These are phyloP conservation scores for Moricandia moricandioides DNA, from an alignment of 345 rosid species.

Conservation along the genomic window DNA sequence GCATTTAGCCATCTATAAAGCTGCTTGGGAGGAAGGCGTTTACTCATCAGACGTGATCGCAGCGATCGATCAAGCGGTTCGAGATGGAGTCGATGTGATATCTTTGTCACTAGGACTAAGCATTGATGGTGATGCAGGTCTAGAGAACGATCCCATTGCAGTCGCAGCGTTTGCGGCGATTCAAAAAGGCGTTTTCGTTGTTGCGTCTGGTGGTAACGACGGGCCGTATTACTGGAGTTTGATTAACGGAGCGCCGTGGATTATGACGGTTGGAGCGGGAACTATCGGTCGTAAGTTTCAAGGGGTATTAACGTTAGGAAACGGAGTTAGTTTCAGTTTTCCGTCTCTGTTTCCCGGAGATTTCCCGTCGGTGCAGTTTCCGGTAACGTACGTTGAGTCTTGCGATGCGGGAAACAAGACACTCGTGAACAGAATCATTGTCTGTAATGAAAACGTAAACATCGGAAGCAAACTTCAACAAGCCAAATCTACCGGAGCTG, in stretches of 20 bases:
- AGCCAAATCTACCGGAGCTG: slow-evolving; percentile 25
- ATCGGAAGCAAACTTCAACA: neutral
- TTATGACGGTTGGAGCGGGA: slow-evolving; percentile 45
- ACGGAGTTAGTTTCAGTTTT: slow-evolving; percentile 30
- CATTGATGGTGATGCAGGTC: neutral
- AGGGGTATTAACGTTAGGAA: slow-evolving; percentile 41
- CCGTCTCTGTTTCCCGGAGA: slow-evolving; percentile 45
- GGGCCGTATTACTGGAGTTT: slow-evolving; percentile 45
- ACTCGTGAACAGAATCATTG: slow-evolving; percentile 24
- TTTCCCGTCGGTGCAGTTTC: slow-evolving; percentile 26
- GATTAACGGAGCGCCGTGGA: slow-evolving; percentile 52
- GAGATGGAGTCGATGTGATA: slow-evolving; percentile 62
- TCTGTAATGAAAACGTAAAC: slow-evolving; percentile 33
- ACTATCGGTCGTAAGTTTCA: slow-evolving; percentile 35
- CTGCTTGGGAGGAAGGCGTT: slow-evolving; percentile 42
- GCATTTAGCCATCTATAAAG: slow-evolving; percentile 45
- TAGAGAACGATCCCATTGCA: slow-evolving; percentile 47
- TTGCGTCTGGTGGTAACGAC: slow-evolving; percentile 56
- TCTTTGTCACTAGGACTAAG: slow-evolving; percentile 57
- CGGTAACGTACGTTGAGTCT: slow-evolving; percentile 31
- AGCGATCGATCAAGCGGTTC: slow-evolving; percentile 67
- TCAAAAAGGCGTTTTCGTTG: slow-evolving; percentile 48
- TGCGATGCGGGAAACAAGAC: slow-evolving; percentile 16
- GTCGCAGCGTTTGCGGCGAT: slow-evolving; percentile 57
- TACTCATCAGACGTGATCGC: slow-evolving; percentile 55